Base-by-base conservation (phyloP, 768 basidiomycete genomes). In the Phanerochaete sordida region DNA sequence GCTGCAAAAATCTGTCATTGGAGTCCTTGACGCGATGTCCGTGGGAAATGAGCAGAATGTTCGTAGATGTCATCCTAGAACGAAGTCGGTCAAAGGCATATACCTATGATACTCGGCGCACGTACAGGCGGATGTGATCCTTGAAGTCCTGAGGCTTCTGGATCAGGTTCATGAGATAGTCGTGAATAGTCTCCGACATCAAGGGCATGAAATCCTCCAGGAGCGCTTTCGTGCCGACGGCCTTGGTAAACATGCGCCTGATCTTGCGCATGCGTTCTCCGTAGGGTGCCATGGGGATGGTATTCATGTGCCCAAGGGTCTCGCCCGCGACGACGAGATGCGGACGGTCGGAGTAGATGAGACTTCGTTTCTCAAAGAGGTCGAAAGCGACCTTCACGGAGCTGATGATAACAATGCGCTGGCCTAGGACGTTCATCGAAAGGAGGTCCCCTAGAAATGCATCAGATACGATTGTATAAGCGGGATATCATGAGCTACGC, bases 141-240 rank as follows among this genome's bases (percentile, higher is more conserved):
- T 64, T 50, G n/a, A 72, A 60, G 11, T 65, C 57, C 0, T 65
- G 62, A 2, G 74, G 73, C 15, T 68, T 57, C 11, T 61, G 57
- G 9, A 72, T 50, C 5, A 79, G 46, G 12, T 69, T 69, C 7
- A 64, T 49, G n/a, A 76, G 63, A 26, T 78, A 67, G 24, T 67
- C 56, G 11, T 65, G 65, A 2, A 70, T 70, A 61, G 75, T 72
- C 35, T 59, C 46, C 49, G 73, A 68, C 56, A 74, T 68, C 39
- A 73, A 64, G 16, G 68, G 66, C 11, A 60, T 59, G 59, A 73
- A 73, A 13, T 66, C 56, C 46, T 61, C 59, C 24, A 72, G 65
- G 30, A 67, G 63, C n/a, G 66, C 64, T 21, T 57, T 57, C 43
- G 66, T 71, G 27, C 69, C 66, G 23, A 71, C 57, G 31, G 65